phyloP scores from a whole-genome alignment of 257 asterid species.

The Orobanche coerulescens region DNA sequence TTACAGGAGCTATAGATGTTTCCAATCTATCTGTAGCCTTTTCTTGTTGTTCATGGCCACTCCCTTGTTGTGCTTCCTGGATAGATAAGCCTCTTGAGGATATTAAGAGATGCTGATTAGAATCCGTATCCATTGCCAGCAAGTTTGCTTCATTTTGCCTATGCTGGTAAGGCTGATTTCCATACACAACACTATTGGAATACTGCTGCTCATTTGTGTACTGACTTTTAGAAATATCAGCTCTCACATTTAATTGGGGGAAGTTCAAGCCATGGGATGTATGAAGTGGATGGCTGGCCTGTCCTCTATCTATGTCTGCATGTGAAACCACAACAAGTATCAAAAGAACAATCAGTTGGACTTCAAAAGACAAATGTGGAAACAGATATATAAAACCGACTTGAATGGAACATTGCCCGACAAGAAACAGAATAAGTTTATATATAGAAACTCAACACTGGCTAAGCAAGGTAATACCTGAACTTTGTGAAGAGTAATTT shows the following conservation, averaged over 20 bases:
- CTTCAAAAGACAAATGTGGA: background rate
- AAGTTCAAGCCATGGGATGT: conserved; percentile 51
- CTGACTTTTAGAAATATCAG: conserved; percentile 48
- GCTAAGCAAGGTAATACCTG: conserved; percentile 30
- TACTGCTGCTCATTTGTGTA: conserved; percentile 48
- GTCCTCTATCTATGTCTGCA: conserved; percentile 64
- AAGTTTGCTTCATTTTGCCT: conserved; percentile 61
- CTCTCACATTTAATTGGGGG: conserved; percentile 46
- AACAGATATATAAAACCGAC: background rate
- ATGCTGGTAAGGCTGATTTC: conserved; percentile 49
- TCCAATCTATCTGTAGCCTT: conserved; percentile 46
- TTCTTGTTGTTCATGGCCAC: conserved; percentile 48
- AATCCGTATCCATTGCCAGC: conserved; percentile 48
- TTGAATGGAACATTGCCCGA: background rate
- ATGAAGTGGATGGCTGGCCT: conserved; percentile 41
- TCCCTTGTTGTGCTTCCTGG: conserved; percentile 55
- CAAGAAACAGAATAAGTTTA: background rate
- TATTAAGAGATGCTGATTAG: conserved; percentile 39
- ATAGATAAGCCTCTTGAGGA: conserved; percentile 47
- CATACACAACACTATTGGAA: conserved; percentile 54
- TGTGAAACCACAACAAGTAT: conserved; percentile 13
- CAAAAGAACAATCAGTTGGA: background rate
- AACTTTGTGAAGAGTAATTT: conserved; percentile 38
- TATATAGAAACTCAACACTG: background rate
- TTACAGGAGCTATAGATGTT: conserved; percentile 48